Evolutionary conservation across 1,284 basidiomycete species (phyloP), one percentile per base, ranked within the genome.

Genomic region (Cutaneotrichosporon sp.): DNA sequence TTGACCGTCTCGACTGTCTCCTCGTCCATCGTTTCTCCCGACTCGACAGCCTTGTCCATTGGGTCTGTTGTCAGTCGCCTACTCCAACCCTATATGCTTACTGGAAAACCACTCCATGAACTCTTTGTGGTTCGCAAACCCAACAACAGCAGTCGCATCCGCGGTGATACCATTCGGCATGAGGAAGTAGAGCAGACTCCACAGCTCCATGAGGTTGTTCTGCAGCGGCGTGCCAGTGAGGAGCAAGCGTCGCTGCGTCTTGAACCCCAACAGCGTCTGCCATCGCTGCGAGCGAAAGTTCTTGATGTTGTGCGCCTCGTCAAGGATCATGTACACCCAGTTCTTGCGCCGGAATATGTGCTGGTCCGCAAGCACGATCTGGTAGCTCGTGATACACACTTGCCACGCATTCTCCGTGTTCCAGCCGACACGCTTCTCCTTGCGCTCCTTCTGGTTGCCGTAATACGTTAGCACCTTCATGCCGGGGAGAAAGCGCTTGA

Each of bases 251-350:
- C 90, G 83, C 65, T 89, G 87, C 4, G 91, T 90, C 47, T 90
- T 85, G 77, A 97, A 96, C 79, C 91, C 88, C n/a, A 97, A 80
- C 26, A 97, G 75, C 13, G 86, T 92, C 69, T 92, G 91, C 93
- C 93, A 97, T 44, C 93, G 83, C 73, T 97, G 91, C 1, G 88
- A 90, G 62, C 87, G 86, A 77, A 96, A 97, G 76, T 97, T 97
- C 77, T 97, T 97, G 83, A 97, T 96, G 83, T 97, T 94, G 69
- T 97, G 92, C 8, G 92, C 93, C 76, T 97, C 93, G 73, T 96
- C 92, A 12, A 97, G 82, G 59, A 97, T 85, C 84, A 97, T 88
- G 69, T 97, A 97, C 69, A 91, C 90, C 93, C 93, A 97, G 44
- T 84, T 80, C 75, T 94, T 96, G 49, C 93, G 85, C 64, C 92